Evolutionary conservation across 129 eudicot genomes (phyloP).

Genomic region (Flaveria robusta): DNA sequence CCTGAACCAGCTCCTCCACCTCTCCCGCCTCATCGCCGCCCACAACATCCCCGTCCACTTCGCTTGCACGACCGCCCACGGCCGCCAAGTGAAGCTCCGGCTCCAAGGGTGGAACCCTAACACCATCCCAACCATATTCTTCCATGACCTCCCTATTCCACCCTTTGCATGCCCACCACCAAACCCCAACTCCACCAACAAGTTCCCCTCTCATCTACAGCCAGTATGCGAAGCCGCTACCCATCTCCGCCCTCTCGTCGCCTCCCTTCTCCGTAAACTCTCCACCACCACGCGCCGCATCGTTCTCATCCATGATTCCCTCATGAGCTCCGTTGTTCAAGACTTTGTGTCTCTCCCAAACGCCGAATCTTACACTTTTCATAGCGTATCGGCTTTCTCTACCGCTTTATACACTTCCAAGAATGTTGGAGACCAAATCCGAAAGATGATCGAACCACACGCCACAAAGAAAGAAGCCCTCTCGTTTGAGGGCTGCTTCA

Average conservation of each 20-base stretch:
- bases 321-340: slow-evolving; percentile 59
- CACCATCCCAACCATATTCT: slow-evolving; percentile 23
- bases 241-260: slow-evolving; percentile 48
- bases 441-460: slow-evolving; percentile 12
- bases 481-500: slow-evolving; percentile 45
- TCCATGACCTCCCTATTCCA: slow-evolving; percentile 47
- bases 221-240: slow-evolving; percentile 42
- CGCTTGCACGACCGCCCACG: slow-evolving; percentile 41
- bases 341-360: slow-evolving; percentile 49
- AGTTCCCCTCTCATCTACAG: slow-evolving; percentile 52
- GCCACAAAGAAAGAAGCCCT: slow-evolving; percentile 25
- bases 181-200: slow-evolving; percentile 31
- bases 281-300: slow-evolving; percentile 38
- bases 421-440: slow-evolving; percentile 36
- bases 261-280: slow-evolving; percentile 35
- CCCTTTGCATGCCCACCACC: slow-evolving; percentile 35
- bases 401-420: slow-evolving; percentile 39
- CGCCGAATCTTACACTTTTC: slow-evolving; percentile 56
- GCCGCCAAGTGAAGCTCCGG: slow-evolving; percentile 48
- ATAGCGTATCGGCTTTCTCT: slow-evolving; percentile 50
- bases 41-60: slow-evolving; percentile 46
- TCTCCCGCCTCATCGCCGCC: slow-evolving; percentile 49
- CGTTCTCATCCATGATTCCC: slow-evolving; percentile 58
- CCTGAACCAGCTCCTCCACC: slow-evolving; percentile 58
- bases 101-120: slow-evolving; percentile 45